Evolutionary conservation across 2,329 filamentous ascomycete genomes (phyloP), one percentile per base, ranked within the genome.

Genomic region (Colletotrichum graminicola): DNA sequence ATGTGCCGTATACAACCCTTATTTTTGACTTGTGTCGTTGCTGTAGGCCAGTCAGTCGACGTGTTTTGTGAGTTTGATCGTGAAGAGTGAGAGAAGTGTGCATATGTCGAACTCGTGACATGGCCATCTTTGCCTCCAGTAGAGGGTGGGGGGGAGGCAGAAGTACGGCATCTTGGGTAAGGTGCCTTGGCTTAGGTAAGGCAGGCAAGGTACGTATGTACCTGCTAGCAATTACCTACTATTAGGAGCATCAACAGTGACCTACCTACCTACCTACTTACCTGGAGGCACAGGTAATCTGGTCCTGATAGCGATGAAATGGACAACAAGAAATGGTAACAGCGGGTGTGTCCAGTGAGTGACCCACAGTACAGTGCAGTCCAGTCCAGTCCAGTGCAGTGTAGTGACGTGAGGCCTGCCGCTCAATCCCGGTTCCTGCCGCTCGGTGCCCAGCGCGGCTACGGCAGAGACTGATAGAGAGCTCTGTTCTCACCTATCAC

Each of bases 391-490:
- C 12, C 39, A 43, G 16, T 43, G 6, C 29, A 8, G 34, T 1
- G 34, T 11, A 57, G 68, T 72, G 66, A 72, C 55, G 71, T 74
- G 67, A 72, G 67, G 45, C 39, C 57, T 45, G 56, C 32, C 60
- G 10, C 36, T 41, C 67, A 68, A 68, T 74, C 57, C 72, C 73
- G 73, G 73, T 74, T 73, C 73, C 73, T 68, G 72, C 73, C 73
- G 73, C 59, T 59, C 66, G 65, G 70, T 23, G 36, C 29, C 36
- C 49, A 61, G 43, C 65, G 52, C 64, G 59, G 61, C 70, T 60
- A 36, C 34, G 34, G 16, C 41, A 43, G 41, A 16, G 18, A n/a
- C n/a, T n/a, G n/a, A n/a, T n/a, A 43, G 41, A 18, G 41, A n/a
- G 43, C 8, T 10, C 18, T 6, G 43, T 18, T 45, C 29, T 29